Conservation (phyloP, 2,329 filamentous ascomycete genomes). For the Pezicula carpinea region DNA sequence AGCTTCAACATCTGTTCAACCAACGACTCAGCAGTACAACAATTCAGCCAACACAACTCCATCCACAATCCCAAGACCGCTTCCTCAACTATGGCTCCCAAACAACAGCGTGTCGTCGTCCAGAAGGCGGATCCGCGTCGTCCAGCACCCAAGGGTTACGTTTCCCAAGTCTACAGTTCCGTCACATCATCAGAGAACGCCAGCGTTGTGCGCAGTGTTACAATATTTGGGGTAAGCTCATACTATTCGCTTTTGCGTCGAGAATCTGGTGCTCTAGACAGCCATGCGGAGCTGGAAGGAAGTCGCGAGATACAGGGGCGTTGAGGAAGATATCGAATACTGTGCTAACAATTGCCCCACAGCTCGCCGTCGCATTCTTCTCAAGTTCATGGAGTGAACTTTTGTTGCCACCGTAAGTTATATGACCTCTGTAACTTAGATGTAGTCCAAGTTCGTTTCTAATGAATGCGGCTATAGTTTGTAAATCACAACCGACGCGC, state of each 20-base stretch:
- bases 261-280: not conserved
- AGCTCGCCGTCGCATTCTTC: slow-evolving; percentile 64
- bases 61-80: not conserved
- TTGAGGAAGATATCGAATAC: slow-evolving; percentile 1
- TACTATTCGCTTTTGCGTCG: not conserved
- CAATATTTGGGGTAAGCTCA: slow-evolving; percentile 61
- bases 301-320: not conserved
- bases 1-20: not conserved
- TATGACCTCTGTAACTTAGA: not conserved
- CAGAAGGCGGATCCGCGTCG: slow-evolving; percentile 40
- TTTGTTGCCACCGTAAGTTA: slow-evolving; percentile 60
- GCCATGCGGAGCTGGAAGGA: not conserved
- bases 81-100: slow-evolving; percentile 54
- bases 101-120: slow-evolving; percentile 50
- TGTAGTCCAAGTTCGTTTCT: too few species aligned
- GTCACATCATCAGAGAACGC: slow-evolving; percentile 65
- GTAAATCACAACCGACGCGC: too few species aligned
- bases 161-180: slow-evolving; percentile 55
- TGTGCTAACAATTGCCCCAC: slow-evolving; percentile 13
- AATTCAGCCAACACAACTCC: not conserved
- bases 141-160: slow-evolving; percentile 43
- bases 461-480: too few species aligned
- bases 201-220: slow-evolving; percentile 62
- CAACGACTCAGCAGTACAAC: not conserved
- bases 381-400: slow-evolving; percentile 64